Evolutionary conservation across 352 stramenopile genomes (phyloP).

Genomic region (Globisporangium ultimum): DNA sequence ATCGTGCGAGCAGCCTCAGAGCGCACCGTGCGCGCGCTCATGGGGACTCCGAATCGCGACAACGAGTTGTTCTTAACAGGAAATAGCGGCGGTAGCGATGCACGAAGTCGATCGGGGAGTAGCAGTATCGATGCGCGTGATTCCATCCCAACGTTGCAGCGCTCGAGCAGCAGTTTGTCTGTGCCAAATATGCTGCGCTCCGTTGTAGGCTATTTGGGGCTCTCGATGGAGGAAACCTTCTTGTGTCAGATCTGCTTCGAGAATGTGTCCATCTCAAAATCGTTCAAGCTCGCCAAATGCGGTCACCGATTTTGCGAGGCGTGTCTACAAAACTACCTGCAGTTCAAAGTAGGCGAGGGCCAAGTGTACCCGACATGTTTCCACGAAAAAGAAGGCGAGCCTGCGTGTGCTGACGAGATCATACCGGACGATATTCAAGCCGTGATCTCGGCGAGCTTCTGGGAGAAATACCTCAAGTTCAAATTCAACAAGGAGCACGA

Average conservation of each 20-base stretch:
- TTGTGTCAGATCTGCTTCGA: constrained; percentile 81
- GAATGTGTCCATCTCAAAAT: constrained; percentile 32
- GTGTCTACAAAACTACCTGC: constrained; percentile 62
- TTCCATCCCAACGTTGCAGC: constrained; percentile 13
- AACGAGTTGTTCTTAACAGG: constrained; percentile 8
- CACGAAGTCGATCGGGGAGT: constrained; percentile 4
- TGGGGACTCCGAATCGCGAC: constrained; percentile 20
- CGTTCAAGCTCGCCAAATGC: constrained; percentile 40
- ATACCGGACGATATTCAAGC: constrained; percentile 38
- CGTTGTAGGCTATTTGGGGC: constrained; percentile 44
- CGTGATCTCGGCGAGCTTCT: constrained; percentile 45
- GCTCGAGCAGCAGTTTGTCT: constrained; percentile 12
- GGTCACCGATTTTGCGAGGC: constrained; percentile 54
- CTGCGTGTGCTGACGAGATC: constrained; percentile 39
- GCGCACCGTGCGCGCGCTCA: constrained; percentile 25
- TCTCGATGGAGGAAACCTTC: constrained; percentile 68
- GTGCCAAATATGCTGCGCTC: constrained; percentile 51
- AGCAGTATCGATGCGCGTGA: background rate
- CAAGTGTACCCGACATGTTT: constrained; percentile 79
- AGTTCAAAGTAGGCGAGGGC: constrained; percentile 68
- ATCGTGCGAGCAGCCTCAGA: constrained; percentile 26
- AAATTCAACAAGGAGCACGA: constrained; percentile 82
- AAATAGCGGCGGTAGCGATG: background rate
- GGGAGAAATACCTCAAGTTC: constrained; percentile 79
- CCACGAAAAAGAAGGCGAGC: constrained; percentile 25